Conservation (phyloP, 192 early-diverging fungal species). For the Polychytrium aggregatum region DNA sequence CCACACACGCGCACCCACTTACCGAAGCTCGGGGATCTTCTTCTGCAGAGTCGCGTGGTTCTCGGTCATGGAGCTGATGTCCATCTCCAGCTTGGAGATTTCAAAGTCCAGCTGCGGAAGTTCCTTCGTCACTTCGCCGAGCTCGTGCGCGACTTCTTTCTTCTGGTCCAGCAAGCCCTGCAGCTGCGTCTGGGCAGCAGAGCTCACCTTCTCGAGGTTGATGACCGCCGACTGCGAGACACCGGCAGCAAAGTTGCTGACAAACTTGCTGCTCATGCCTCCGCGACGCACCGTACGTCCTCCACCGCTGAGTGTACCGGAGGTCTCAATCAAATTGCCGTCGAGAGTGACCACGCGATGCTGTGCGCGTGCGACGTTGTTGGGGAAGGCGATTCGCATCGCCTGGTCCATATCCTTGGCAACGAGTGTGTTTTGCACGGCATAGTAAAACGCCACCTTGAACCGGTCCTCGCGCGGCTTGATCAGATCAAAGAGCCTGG, state of each 20-base stretch:
- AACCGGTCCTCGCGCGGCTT: conserved; percentile 62
- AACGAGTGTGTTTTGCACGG: conserved; percentile 76
- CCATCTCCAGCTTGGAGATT: conserved; percentile 11
- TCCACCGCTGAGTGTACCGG: conserved; percentile 90
- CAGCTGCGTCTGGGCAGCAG: conserved; percentile 4
- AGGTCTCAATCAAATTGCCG: conserved; percentile 80
- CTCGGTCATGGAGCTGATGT: conserved; percentile 9
- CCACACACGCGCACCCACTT: too few relatives aligned
- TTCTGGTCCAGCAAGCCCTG: neutral
- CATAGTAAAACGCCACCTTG: conserved; percentile 75
- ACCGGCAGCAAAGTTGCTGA: conserved; percentile 4
- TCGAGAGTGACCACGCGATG: conserved; percentile 89
- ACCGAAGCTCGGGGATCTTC: too few relatives aligned
- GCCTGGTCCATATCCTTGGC: conserved; percentile 73
- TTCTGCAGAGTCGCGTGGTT: too few relatives aligned
- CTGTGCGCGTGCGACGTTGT: conserved; percentile 59
- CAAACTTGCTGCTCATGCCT: conserved; percentile 76
- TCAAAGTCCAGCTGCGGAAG: conserved; percentile 4
- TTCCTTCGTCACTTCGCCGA: conserved; percentile 3
- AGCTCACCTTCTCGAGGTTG: conserved; percentile 31
- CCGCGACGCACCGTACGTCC: conserved; percentile 64
- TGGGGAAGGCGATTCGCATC: conserved; percentile 67
- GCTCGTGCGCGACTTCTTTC: conserved; percentile 8
- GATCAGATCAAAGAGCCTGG: conserved; percentile 84
- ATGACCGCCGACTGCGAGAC: conserved; percentile 20